Conservation (phyloP, 1,139 yeast genomes). For the Pichia sp. region DNA sequence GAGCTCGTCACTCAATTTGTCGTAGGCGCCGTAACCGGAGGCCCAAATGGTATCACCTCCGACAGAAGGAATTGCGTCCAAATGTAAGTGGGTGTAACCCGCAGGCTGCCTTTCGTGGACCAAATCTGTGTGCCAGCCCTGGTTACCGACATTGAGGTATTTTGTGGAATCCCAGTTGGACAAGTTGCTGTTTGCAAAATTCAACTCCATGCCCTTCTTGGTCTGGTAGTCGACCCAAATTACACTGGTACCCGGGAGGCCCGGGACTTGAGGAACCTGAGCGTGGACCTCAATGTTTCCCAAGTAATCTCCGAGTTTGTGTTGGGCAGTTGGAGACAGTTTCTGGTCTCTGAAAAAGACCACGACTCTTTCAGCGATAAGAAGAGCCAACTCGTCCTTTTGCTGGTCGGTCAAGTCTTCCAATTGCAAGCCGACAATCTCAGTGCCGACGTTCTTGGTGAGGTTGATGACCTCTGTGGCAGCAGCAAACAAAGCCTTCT, state of each 20-base stretch:
- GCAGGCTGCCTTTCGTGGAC: slow-evolving; percentile 47
- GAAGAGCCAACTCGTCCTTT: slow-evolving; percentile 48
- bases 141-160: slow-evolving; percentile 19
- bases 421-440: slow-evolving; percentile 50
- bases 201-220: slow-evolving; percentile 19
- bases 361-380: slow-evolving; percentile 50
- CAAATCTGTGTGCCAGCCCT: slow-evolving; percentile 45
- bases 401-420: slow-evolving; percentile 47
- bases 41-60: slow-evolving; percentile 53
- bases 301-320: slow-evolving; percentile 42
- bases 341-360: slow-evolving; percentile 48
- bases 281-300: slow-evolving; percentile 49
- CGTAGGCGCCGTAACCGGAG: slow-evolving; percentile 46
- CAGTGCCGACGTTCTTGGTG: slow-evolving; percentile 53
- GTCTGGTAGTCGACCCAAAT: slow-evolving; percentile 47
- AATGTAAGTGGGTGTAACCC: slow-evolving; percentile 45
- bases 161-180: slow-evolving; percentile 26
- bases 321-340: slow-evolving; percentile 42
- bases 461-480: slow-evolving; percentile 45
- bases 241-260: slow-evolving; percentile 44
- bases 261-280: slow-evolving; percentile 41
- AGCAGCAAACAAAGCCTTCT: slow-evolving; percentile 48
- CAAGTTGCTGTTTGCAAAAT: slow-evolving; percentile 20
- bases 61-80: slow-evolving; percentile 41
- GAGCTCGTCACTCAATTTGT: slow-evolving; percentile 46